These are phyloP conservation scores for Microbotryum lychnidis-dioicae DNA, from an alignment of 1,284 basidiomycete genomes.

Conservation along the genomic window DNA sequence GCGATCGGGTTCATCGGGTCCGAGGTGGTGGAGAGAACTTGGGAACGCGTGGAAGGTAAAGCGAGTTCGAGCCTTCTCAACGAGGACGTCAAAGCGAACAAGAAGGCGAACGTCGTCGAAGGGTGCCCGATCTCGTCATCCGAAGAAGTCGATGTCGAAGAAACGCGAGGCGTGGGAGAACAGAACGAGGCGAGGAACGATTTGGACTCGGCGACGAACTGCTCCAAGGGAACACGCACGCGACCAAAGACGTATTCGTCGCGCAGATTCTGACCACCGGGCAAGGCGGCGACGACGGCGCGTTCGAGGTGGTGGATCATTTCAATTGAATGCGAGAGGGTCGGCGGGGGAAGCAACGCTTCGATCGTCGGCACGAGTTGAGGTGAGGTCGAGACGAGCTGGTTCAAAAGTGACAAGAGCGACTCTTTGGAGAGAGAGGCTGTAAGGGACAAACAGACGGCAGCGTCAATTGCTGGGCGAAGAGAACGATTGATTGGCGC, in stretches of 20 bases:
- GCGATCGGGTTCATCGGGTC: slow-evolving; percentile 9
- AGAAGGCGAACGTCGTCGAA: slow-evolving; percentile 26
- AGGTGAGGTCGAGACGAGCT: slow-evolving; percentile 30
- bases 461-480: neutral
- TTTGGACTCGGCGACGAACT: slow-evolving; percentile 26
- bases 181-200: slow-evolving; percentile 17
- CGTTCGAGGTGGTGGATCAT: slow-evolving; percentile 20
- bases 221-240: slow-evolving; percentile 30
- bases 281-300: slow-evolving; percentile 27
- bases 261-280: slow-evolving; percentile 25
- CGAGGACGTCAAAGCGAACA: slow-evolving; percentile 15
- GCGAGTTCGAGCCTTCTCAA: slow-evolving; percentile 15
- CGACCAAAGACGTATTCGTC: slow-evolving; percentile 32
- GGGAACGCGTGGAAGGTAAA: slow-evolving; percentile 5
- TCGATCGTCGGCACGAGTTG: slow-evolving; percentile 24
- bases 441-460: neutral
- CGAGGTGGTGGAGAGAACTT: neutral
- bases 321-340: slow-evolving; percentile 23
- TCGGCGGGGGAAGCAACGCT: slow-evolving; percentile 30
- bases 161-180: slow-evolving; percentile 8
- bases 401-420: slow-evolving; percentile 29
- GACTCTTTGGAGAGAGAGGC: slow-evolving; percentile 31
- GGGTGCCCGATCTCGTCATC: slow-evolving; percentile 18
- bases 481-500: no score
- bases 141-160: neutral